phyloP scores from a whole-genome alignment of 1,139 yeast species.

The Debaryomycetaceae sp. region DNA sequence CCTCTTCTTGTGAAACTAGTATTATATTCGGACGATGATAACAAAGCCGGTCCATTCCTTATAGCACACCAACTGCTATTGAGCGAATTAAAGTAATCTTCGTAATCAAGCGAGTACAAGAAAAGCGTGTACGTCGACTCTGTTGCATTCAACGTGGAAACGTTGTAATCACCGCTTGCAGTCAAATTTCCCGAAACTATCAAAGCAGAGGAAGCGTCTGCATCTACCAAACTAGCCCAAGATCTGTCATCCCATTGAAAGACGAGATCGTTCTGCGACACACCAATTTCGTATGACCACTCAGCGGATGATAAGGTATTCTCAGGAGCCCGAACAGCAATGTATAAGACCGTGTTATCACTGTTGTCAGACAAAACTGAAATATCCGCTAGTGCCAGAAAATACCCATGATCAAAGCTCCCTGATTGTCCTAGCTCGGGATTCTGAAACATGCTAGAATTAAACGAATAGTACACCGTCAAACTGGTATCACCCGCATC shows the following conservation, averaged over 20 bases:
- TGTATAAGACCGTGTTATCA: constrained; percentile 32
- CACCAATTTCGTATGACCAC: constrained; percentile 68
- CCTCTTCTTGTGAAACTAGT: constrained; percentile 48
- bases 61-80: constrained; percentile 76
- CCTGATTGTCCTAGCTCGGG: constrained; percentile 27
- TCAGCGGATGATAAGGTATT: constrained; percentile 31
- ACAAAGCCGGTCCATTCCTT: constrained; percentile 41
- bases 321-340: constrained; percentile 48
- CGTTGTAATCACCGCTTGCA: constrained; percentile 10
- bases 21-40: constrained; percentile 17
- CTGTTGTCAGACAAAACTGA: constrained; percentile 18
- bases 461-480: constrained; percentile 49
- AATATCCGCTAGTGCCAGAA: constrained; percentile 51
- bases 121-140: constrained; percentile 41
- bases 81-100: constrained; percentile 37
- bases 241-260: constrained; percentile 68
- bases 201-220: constrained; percentile 70
- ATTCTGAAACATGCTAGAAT: constrained; percentile 36
- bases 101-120: constrained; percentile 42
- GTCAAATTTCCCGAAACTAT: constrained; percentile 64
- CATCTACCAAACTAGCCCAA: constrained; percentile 62
- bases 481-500: constrained; percentile 32
- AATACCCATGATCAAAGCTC: constrained; percentile 46
- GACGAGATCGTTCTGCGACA: constrained; percentile 61
- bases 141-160: constrained; percentile 23